A percentile compares a stretch with the other conserved stretches of the same genome.
These are phyloP conservation scores for Alternaria alternata DNA, from an alignment of 2,329 filamentous ascomycete genomes.

Conservation along the genomic window DNA sequence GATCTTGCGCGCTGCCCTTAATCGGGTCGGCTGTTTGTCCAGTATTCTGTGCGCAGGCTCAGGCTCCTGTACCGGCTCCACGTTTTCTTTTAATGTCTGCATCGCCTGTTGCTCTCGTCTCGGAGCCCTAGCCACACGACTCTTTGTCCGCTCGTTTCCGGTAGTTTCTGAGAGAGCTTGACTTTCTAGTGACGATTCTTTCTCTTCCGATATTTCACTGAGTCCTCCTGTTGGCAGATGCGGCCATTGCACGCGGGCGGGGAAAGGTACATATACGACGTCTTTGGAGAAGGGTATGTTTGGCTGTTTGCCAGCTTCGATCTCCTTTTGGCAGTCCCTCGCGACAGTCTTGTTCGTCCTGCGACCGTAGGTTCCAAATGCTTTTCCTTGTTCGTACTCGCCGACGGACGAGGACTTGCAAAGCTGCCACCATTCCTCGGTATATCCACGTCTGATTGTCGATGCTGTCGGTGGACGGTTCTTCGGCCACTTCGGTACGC, in stretches of 20 bases:
- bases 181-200: constrained; percentile 50
- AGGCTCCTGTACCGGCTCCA: constrained; percentile 39
- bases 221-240: constrained; percentile 42
- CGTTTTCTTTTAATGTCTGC: constrained; percentile 49
- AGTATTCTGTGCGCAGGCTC: constrained; percentile 40
- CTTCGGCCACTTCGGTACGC: constrained; percentile 58
- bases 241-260: constrained; percentile 50
- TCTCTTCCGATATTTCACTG: constrained; percentile 53
- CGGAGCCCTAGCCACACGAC: constrained; percentile 31
- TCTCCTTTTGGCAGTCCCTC: constrained; percentile 59
- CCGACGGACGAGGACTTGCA: constrained; percentile 61
- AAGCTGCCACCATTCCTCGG: constrained; percentile 60
- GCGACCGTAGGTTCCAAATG: constrained; percentile 57
- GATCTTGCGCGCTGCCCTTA: constrained; percentile 47
- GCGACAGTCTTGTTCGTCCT: constrained; percentile 59
- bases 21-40: constrained; percentile 49
- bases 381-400: constrained; percentile 56
- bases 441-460: constrained; percentile 57
- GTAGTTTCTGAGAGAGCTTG: constrained; percentile 55
- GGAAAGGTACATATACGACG: constrained; percentile 58
- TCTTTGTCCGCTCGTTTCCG: constrained; percentile 53
- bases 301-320: constrained; percentile 57
- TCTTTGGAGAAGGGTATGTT: constrained; percentile 59
- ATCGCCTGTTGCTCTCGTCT: constrained; percentile 37
- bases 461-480: constrained; percentile 54